Evolutionary conservation across 768 basidiomycete species (phyloP), one percentile per base, ranked within the genome.

Genomic region (Auricularia auricula-judae): DNA sequence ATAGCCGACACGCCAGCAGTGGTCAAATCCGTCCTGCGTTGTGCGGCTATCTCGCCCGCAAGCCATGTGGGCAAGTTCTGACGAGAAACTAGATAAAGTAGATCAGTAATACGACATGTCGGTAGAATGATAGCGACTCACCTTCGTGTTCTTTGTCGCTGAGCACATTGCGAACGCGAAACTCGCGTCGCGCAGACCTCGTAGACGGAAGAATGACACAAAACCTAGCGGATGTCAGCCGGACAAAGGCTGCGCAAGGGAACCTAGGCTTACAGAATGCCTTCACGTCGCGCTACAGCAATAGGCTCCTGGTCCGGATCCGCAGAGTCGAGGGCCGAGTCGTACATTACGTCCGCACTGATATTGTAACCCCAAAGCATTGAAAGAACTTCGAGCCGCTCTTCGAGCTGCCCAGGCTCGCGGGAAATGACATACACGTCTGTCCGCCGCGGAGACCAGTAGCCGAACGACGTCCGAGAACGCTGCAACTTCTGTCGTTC

Each of bases 331-430:
- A 92, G 71, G 12, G 84, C 87, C 2, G 83, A 81, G 66, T 93
- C 91, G 69, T 93, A 93, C 88, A 93, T 91, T 63, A 93, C 76
- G 73, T 93, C 91, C 0, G 90, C 87, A 68, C 89, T 91, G 71
- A 93, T 92, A 62, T 84, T 84, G 69, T 91, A 80, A 69, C 85
- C 81, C 91, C 91, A 93, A 39, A 93, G 76, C 61, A 86, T 82
- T 0, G 89, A 78, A 12, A 85, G 88, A 1, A 91, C 82, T 68
- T 93, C 89, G 18, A 93, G 79, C 53, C 91, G 81, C 62, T 92
- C 91, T 66, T 86, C 83, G 42, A 93, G 76, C 70, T 86, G 81
- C 10, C 91, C 91, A 7, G 84, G 77, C 66, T 89, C 85, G 66
- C 86, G 89, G 0, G 89, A 89, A 34, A 91, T 84, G 12, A 93